Conservation (phyloP, 2,329 filamentous ascomycete species). For the Neurospora sp. region DNA sequence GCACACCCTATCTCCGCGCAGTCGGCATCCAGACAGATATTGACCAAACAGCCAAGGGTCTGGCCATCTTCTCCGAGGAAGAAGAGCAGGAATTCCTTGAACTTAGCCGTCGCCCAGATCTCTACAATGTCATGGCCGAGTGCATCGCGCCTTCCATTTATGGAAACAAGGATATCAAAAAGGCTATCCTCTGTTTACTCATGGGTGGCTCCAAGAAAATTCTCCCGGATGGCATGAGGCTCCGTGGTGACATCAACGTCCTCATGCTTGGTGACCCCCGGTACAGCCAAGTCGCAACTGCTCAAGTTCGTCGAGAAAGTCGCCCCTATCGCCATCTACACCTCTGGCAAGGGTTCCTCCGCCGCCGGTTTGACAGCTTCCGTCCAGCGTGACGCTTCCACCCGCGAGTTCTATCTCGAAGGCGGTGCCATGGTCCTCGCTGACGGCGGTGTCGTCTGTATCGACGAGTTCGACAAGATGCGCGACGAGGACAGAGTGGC, state of each 20-base stretch:
- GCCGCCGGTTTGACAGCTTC: slow-evolving; percentile 96
- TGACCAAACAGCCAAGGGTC: slow-evolving; percentile 81
- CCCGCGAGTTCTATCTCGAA: slow-evolving; percentile 94
- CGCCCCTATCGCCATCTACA: slow-evolving; percentile 95
- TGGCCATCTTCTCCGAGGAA: slow-evolving; percentile 78
- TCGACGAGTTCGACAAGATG: slow-evolving; percentile 99
- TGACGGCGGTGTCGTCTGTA: slow-evolving; percentile 93
- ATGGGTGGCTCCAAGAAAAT: slow-evolving; percentile 97
- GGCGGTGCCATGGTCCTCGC: slow-evolving; percentile 97
- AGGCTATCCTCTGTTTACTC: slow-evolving; percentile 86
- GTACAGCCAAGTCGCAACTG: slow-evolving; percentile 95
- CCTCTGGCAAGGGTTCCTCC: slow-evolving; percentile 94
- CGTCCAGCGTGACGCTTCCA: slow-evolving; percentile 84
- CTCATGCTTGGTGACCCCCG: slow-evolving; percentile 92
- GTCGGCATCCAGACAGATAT: slow-evolving; percentile 87
- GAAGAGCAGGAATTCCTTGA: slow-evolving; percentile 95
- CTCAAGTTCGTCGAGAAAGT: slow-evolving; percentile 97
- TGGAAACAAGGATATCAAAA: slow-evolving; percentile 93
- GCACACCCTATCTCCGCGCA: slow-evolving; percentile 87
- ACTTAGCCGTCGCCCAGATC: slow-evolving; percentile 78
- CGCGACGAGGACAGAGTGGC: slow-evolving; percentile 94
- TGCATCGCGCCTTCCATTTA: slow-evolving; percentile 98
- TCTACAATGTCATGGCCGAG: slow-evolving; percentile 83
- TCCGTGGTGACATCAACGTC: slow-evolving; percentile 97
- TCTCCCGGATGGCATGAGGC: slow-evolving; percentile 90